These are phyloP conservation scores for Trichoderma erinaceum DNA, from an alignment of 495 filamentous ascomycete species.

Conservation along the genomic window DNA sequence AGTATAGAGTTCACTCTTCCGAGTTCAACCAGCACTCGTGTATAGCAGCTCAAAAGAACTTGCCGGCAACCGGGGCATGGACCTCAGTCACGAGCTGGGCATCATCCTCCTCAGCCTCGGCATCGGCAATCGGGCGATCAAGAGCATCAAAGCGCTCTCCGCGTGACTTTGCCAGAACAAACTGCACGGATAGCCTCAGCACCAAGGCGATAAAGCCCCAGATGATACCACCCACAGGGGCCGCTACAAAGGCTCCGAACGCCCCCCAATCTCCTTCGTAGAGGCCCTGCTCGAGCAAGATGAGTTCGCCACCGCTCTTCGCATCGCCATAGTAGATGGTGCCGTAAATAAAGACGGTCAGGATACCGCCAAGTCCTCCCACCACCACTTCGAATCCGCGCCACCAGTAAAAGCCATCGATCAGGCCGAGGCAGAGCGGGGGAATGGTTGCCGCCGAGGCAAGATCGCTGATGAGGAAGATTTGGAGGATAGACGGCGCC, in stretches of 20 bases:
- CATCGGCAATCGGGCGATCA: slow-evolving; percentile 43
- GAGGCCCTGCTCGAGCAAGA: slow-evolving; percentile 62
- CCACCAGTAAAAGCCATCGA: slow-evolving; percentile 59
- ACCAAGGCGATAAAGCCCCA: slow-evolving; percentile 58
- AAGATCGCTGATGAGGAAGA: slow-evolving; percentile 71
- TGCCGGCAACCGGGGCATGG: slow-evolving; percentile 39
- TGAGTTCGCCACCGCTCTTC: slow-evolving; percentile 54
- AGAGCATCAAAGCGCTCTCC: slow-evolving; percentile 56
- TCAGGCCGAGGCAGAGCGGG: slow-evolving; percentile 59
- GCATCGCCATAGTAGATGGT: slow-evolving; percentile 62
- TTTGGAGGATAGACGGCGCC: slow-evolving; percentile 63
- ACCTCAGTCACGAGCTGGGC: slow-evolving; percentile 25
- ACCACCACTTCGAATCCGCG: slow-evolving; percentile 67
- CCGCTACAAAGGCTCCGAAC: slow-evolving; percentile 75
- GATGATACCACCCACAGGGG: slow-evolving; percentile 62
- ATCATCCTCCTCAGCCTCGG: slow-evolving; percentile 24
- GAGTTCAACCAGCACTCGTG: too few species aligned
- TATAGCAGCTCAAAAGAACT: slow-evolving; percentile 42
- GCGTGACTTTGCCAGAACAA: slow-evolving; percentile 40
- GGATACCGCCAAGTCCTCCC: slow-evolving; percentile 62
- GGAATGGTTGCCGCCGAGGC: slow-evolving; percentile 65
- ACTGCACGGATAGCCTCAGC: slow-evolving; percentile 49
- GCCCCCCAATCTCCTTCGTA: slow-evolving; percentile 67
- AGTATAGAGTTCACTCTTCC: too few species aligned
- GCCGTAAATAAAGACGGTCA: slow-evolving; percentile 72